Evolutionary conservation across 495 filamentous ascomycete genomes (phyloP).

Genomic region (Penicillium goetzii): DNA sequence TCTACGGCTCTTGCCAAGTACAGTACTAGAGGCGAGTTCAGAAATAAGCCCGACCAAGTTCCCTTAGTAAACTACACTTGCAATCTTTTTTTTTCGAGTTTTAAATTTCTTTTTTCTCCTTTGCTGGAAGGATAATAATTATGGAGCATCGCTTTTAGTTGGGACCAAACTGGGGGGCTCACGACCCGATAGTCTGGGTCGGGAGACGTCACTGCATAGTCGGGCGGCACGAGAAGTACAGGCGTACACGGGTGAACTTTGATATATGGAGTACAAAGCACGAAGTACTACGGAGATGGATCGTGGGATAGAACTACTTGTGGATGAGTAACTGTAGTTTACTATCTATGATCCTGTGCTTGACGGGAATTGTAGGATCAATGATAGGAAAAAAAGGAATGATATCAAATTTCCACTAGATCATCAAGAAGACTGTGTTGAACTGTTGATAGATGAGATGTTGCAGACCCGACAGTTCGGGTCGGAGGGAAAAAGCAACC

Average conservation of each 20-base stretch:
- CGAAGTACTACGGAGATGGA: neutral
- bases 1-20: neutral
- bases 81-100: neutral
- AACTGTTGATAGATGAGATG: slow-evolving; percentile 12
- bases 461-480: neutral
- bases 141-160: slow-evolving; percentile 1
- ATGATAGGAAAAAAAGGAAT: neutral
- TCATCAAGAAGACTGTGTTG: neutral
- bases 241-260: slow-evolving; percentile 3
- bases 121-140: neutral
- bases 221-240: neutral
- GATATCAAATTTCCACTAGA: neutral
- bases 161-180: neutral
- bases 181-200: slow-evolving; percentile 2
- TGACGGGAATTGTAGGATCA: neutral
- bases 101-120: neutral
- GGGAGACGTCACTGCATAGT: slow-evolving; percentile 8
- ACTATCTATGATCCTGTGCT: neutral
- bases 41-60: neutral
- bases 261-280: neutral
- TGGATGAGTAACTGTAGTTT: too few species aligned
- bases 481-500: neutral
- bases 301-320: too few species aligned
- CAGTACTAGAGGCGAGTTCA: neutral
- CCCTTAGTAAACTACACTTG: neutral